Evolutionary conservation across 2,329 filamentous ascomycete species (phyloP).

Genomic region (Metarhizium robertsii): DNA sequence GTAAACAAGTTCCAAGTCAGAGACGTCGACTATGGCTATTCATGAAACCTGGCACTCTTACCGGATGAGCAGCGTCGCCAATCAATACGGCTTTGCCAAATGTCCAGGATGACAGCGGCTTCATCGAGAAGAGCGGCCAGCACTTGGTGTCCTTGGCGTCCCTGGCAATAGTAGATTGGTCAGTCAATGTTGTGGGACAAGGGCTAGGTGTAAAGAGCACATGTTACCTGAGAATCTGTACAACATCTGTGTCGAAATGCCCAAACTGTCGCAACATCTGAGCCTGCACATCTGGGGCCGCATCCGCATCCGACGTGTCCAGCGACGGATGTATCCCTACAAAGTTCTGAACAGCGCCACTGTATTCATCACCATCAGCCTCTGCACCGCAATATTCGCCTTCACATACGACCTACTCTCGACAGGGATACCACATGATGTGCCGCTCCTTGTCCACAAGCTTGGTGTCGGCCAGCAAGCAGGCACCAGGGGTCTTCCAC

Average conservation of each 20-base stretch:
- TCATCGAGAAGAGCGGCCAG: slow-evolving; percentile 5
- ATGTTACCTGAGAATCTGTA: slow-evolving; percentile 1
- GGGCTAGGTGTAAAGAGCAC: background rate
- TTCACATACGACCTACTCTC: background rate
- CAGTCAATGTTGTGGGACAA: background rate
- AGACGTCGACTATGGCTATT: background rate
- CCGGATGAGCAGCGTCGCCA: slow-evolving; percentile 7
- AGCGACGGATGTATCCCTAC: slow-evolving; percentile 2
- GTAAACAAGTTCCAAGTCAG: background rate
- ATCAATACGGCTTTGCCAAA: slow-evolving; percentile 4
- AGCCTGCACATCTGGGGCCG: background rate
- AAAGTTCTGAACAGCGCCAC: slow-evolving; percentile 6
- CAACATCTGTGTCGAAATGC: slow-evolving; percentile 1
- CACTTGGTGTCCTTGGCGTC: slow-evolving; percentile 1
- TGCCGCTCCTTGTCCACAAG: slow-evolving; percentile 1
- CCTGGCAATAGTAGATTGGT: background rate
- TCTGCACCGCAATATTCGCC: background rate
- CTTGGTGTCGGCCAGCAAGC: slow-evolving; percentile 3
- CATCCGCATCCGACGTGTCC: background rate
- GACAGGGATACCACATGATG: slow-evolving; percentile 7
- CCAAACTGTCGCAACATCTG: slow-evolving; percentile 6
- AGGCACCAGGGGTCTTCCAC: background rate
- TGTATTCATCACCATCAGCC: background rate
- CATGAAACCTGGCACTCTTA: background rate
- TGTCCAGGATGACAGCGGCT: slow-evolving; percentile 3